These are phyloP conservation scores for Yamadazyma akitaensis DNA, from an alignment of 805 yeast species.

Conservation along the genomic window DNA sequence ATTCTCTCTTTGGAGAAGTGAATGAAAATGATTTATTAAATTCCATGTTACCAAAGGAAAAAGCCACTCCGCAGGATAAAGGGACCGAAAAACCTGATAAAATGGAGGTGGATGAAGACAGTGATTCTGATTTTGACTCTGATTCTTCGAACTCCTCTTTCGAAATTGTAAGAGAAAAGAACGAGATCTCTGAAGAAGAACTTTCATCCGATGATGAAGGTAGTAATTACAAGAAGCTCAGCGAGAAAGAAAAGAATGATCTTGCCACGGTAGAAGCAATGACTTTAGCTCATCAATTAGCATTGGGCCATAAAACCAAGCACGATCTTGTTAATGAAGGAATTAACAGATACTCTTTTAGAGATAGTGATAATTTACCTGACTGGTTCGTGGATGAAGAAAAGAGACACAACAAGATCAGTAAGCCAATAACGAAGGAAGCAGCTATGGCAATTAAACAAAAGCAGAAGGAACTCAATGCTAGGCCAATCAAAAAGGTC, in stretches of 20 bases:
- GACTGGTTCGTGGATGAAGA: slow-evolving; percentile 98
- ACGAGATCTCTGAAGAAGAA: slow-evolving; percentile 22
- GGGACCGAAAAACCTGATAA: slow-evolving; percentile 1
- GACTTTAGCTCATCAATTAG: slow-evolving; percentile 96
- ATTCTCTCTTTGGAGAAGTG: slow-evolving; percentile 36
- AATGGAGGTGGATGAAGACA: slow-evolving; percentile 24
- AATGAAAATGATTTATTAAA: slow-evolving; percentile 49
- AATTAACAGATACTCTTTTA: slow-evolving; percentile 84
- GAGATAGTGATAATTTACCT: slow-evolving; percentile 88
- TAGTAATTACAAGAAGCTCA: slow-evolving; percentile 31
- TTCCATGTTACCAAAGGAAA: slow-evolving; percentile 27
- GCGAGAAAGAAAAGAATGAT: slow-evolving; percentile 66
- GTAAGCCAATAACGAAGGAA: slow-evolving; percentile 93
- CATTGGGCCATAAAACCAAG: slow-evolving; percentile 80
- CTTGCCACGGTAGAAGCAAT: slow-evolving; percentile 92
- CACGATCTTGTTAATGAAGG: slow-evolving; percentile 91
- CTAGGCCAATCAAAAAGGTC: slow-evolving; percentile 98
- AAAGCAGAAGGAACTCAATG: slow-evolving; percentile 64
- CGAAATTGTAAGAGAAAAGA: slow-evolving; percentile 36
- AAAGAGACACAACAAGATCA: slow-evolving; percentile 75
- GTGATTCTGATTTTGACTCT: slow-evolving; percentile 37
- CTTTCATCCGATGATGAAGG: slow-evolving; percentile 51
- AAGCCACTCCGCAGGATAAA: background rate
- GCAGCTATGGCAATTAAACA: slow-evolving; percentile 44
- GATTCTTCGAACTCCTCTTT: slow-evolving; percentile 39